Base-by-base conservation (phyloP, 768 basidiomycete species). In the Porpolomopsis calyptriformis region DNA sequence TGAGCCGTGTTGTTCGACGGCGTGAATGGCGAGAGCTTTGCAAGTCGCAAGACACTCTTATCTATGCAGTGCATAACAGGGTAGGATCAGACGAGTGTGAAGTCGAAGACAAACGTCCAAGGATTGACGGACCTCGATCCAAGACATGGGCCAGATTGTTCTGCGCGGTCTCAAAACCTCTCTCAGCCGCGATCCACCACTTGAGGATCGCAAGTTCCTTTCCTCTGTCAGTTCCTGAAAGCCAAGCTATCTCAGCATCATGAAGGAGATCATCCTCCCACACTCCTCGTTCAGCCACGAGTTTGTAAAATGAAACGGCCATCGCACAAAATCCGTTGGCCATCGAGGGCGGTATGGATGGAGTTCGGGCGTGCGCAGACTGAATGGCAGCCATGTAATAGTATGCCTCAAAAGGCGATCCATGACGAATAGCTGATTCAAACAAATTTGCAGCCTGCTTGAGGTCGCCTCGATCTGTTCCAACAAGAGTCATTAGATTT, bases 171-270 rank as follows among this genome's bases (percentile, higher is more conserved):
- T 99, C 96, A 22, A 76, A 83, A 0, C 96, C 96, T 49, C 87
- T 67, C 66, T 99, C 96, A 7, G 89, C 90, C 25, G 91, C 89
- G 42, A 96, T 76, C 85, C 83, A 89, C 90, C 96, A 99, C 40
- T 85, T 82, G 25, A 98, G 65, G 66, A 98, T 80, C 2, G 94
- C 94, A 43, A 77, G 73, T 52, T 90, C 82, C 57, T 80, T 81
- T 25, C 85, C 86, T 36, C 77, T 69, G 33, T 83, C 80, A 1
- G 77, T 76, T 9, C 74, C 77, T 25, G 78, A 72, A 60, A 71
- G 70, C 88, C 88, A 91, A 4, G 73, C 71, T 43, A 68, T 66
- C 54, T 90, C 85, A 4, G 90, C 93, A 34, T 94, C 88, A 27
- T 76, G 72, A 22, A 96, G 57, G 41, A 88, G 71, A 54, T 91